These are phyloP conservation scores for Ganoderma meredithae DNA, from an alignment of 1,284 basidiomycete species.

Conservation along the genomic window DNA sequence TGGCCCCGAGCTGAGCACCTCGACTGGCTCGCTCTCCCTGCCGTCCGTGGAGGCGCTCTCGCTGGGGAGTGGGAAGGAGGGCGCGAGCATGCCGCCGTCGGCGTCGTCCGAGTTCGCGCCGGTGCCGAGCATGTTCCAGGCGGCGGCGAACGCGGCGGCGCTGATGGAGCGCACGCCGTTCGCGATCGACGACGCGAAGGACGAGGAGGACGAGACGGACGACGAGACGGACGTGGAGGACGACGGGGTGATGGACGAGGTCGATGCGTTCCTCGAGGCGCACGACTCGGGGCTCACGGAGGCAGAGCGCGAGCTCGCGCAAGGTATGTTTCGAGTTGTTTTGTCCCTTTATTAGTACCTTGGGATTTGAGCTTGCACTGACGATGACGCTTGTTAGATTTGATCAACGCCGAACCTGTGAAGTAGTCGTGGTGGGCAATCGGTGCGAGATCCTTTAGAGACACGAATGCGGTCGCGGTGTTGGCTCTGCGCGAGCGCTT, in stretches of 20 bases:
- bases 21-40: conserved; percentile 9
- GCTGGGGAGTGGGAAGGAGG: neutral
- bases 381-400: conserved; percentile 49
- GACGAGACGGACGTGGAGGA: conserved; percentile 62
- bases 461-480: neutral
- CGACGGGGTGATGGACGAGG: conserved; percentile 90
- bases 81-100: conserved; percentile 20
- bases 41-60: conserved; percentile 14
- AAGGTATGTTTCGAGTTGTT: conserved; percentile 53
- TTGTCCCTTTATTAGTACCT: too few species aligned
- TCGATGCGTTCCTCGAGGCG: conserved; percentile 91
- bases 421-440: conserved; percentile 40
- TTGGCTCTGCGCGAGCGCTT: conserved; percentile 15
- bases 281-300: conserved; percentile 88
- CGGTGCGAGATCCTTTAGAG: neutral
- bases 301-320: conserved; percentile 84
- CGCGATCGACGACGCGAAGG: conserved; percentile 91
- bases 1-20: conserved; percentile 15
- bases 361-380: neutral
- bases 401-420: conserved; percentile 70
- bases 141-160: conserved; percentile 78
- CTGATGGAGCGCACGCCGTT: conserved; percentile 92
- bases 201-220: conserved; percentile 76
- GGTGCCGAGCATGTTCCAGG: conserved; percentile 63
- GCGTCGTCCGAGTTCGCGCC: conserved; percentile 52